Evolutionary conservation across 2,329 filamentous ascomycete genomes (phyloP).

Genomic region (Rachicladosporium sp.): DNA sequence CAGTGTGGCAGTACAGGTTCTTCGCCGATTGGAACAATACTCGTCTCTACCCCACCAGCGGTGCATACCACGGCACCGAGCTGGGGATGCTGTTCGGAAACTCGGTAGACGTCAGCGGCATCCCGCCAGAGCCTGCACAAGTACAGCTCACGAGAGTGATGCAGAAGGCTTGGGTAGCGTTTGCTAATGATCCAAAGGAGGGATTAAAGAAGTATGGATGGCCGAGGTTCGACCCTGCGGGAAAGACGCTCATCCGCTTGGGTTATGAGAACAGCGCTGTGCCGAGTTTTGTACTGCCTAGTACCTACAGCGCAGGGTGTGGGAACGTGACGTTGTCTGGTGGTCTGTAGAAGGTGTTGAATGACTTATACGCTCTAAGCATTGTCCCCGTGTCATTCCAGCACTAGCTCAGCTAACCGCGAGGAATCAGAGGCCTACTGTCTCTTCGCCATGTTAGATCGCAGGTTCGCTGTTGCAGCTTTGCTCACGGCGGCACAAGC

Average conservation of each 20-base stretch:
- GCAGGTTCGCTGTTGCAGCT: too few relatives aligned
- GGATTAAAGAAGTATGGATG: conserved; percentile 24
- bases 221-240: conserved; percentile 20
- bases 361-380: too few relatives aligned
- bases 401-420: too few relatives aligned
- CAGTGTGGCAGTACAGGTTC: conserved; percentile 37
- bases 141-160: conserved; percentile 12
- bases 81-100: conserved; percentile 21
- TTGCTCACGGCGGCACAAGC: too few relatives aligned
- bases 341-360: too few relatives aligned
- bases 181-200: conserved; percentile 19
- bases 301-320: neutral
- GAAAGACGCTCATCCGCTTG: conserved; percentile 16
- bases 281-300: conserved; percentile 16
- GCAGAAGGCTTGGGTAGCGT: conserved; percentile 19
- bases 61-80: conserved; percentile 35
- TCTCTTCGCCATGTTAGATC: too few relatives aligned
- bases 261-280: conserved; percentile 15
- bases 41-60: conserved; percentile 32
- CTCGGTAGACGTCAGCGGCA: conserved; percentile 16
- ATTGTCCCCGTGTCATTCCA: too few relatives aligned
- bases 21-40: conserved; percentile 40
- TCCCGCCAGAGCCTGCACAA: conserved; percentile 3
- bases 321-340: too few relatives aligned
- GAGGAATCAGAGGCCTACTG: too few relatives aligned